A percentile compares a stretch with the other conserved stretches of the same genome.
These are phyloP conservation scores for Exutisphaerella laricina DNA, from an alignment of 2,329 filamentous ascomycete species.

Conservation along the genomic window DNA sequence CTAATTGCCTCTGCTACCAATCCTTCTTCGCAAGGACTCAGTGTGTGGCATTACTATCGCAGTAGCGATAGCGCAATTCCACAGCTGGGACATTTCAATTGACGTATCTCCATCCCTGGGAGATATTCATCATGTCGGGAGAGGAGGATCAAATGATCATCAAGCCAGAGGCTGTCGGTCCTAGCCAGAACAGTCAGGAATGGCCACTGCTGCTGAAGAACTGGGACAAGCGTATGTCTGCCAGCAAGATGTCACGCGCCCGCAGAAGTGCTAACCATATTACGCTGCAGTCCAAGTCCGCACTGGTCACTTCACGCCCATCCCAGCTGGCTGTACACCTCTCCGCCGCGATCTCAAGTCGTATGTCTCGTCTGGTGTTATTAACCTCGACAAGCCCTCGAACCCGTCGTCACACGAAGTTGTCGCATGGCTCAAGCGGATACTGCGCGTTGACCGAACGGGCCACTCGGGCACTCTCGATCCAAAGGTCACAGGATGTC, in stretches of 20 bases:
- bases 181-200: slow-evolving; percentile 74
- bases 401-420: slow-evolving; percentile 99
- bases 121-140: slow-evolving; percentile 24
- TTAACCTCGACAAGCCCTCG: slow-evolving; percentile 96
- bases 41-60: slow-evolving; percentile 13
- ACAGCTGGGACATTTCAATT: slow-evolving; percentile 10
- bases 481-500: slow-evolving; percentile 92
- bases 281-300: slow-evolving; percentile 74
- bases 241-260: neutral
- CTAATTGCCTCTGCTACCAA: slow-evolving; percentile 2
- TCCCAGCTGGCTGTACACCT: slow-evolving; percentile 85
- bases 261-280: slow-evolving; percentile 10
- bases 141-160: slow-evolving; percentile 71
- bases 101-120: slow-evolving; percentile 24
- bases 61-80: slow-evolving; percentile 10
- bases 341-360: slow-evolving; percentile 93
- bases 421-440: slow-evolving; percentile 98
- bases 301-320: slow-evolving; percentile 95
- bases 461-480: slow-evolving; percentile 98
- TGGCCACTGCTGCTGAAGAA: slow-evolving; percentile 96
- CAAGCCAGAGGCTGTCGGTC: slow-evolving; percentile 80
- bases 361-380: slow-evolving; percentile 94
- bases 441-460: slow-evolving; percentile 91
- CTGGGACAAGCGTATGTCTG: slow-evolving; percentile 71
- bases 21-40: slow-evolving; percentile 12